Conservation (phyloP, 768 basidiomycete genomes). For the Leccinum pellstonianum region DNA sequence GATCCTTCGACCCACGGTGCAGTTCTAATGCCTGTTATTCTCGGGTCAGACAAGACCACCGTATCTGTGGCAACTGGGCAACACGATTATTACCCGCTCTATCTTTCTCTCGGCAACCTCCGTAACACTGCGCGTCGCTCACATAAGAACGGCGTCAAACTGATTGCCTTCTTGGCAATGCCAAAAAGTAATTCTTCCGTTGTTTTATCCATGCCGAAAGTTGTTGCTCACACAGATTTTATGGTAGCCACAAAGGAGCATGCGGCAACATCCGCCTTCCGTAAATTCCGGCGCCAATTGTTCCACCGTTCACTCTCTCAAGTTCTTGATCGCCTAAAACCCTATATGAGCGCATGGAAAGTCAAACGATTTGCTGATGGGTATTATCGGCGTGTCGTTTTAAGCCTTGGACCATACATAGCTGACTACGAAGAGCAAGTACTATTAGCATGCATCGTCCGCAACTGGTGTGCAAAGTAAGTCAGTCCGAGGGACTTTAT, state of each 20-base stretch:
- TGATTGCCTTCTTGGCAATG: neutral
- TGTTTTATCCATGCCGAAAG: too few relatives aligned
- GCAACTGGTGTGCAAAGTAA: neutral
- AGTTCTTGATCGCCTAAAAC: neutral
- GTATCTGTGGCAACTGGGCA: neutral
- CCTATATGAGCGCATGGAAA: neutral
- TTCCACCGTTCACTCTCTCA: neutral
- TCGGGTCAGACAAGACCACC: neutral
- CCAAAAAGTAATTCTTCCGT: neutral
- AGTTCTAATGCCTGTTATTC: neutral
- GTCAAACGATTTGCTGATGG: neutral
- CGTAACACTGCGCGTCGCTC: neutral
- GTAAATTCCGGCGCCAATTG: neutral
- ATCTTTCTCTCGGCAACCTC: neutral
- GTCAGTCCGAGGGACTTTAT: neutral
- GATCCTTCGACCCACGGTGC: neutral
- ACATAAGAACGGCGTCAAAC: neutral
- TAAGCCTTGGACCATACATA: neutral
- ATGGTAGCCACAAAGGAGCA: neutral
- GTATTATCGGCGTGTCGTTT: neutral
- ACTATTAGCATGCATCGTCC: neutral
- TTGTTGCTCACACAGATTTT: neutral
- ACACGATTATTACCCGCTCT: neutral
- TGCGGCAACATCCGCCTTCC: neutral
- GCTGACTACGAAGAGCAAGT: neutral